These are phyloP conservation scores for Alisma plantagoaquatica DNA, from an alignment of 106 monocot species.

Conservation along the genomic window DNA sequence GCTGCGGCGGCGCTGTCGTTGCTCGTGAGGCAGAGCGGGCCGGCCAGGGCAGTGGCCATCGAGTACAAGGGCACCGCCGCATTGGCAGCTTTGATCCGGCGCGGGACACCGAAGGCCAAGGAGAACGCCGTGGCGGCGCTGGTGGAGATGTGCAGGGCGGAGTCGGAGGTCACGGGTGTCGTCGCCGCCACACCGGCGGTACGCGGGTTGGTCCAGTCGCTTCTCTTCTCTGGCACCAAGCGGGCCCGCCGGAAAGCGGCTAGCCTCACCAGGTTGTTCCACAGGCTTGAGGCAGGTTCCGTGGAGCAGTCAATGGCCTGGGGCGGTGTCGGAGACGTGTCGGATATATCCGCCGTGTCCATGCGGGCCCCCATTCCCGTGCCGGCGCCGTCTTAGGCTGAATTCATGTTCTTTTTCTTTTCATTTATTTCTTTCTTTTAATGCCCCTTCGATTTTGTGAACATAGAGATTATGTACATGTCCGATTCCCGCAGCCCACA, in stretches of 20 bases:
- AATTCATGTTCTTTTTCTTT: too few species aligned
- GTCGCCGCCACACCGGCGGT: conserved; percentile 31
- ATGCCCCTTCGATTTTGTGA: not conserved
- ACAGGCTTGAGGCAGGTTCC: conserved; percentile 10
- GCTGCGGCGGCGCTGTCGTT: conserved; percentile 62
- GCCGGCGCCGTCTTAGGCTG: too few species aligned
- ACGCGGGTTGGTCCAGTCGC: conserved; percentile 24
- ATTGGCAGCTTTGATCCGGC: conserved; percentile 42
- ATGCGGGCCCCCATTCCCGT: not conserved
- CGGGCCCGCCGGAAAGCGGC: conserved; percentile 53
- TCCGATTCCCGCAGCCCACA: too few species aligned
- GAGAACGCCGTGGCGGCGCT: conserved; percentile 53
- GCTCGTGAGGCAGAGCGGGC: conserved; percentile 26
- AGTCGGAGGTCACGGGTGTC: conserved; percentile 13
- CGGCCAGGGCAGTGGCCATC: conserved; percentile 17
- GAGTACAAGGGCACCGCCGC: conserved; percentile 17
- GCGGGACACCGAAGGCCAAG: conserved; percentile 45
- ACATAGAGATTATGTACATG: not conserved
- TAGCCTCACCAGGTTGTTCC: conserved; percentile 29
- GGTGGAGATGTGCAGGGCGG: conserved; percentile 46
- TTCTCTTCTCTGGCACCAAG: conserved; percentile 46
- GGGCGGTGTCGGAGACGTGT: not conserved
- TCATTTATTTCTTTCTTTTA: too few species aligned
- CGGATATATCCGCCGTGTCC: not conserved
- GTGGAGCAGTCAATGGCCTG: not conserved